Conservation (phyloP, 108 stramenopile genomes). For the Asterionellopsis glacialis region DNA sequence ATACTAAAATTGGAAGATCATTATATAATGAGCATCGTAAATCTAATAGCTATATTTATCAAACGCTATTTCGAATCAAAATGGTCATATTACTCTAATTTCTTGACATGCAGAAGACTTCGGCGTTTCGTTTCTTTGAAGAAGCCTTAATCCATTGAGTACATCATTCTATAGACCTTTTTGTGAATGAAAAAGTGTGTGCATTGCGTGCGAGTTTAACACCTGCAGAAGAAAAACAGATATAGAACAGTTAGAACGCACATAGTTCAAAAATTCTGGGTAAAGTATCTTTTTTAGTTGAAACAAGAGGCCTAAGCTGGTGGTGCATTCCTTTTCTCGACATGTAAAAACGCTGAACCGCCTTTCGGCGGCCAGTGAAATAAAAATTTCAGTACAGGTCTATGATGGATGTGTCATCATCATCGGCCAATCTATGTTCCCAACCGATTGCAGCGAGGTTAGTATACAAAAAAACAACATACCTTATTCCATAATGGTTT, state of each 20-base stretch:
- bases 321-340: constrained; percentile 61
- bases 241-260: background rate
- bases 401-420: constrained; percentile 11
- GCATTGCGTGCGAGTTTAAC: background rate
- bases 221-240: background rate
- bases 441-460: background rate
- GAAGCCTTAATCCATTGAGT: no score
- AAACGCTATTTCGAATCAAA: no score
- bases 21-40: background rate
- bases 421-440: background rate
- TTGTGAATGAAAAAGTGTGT: background rate
- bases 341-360: constrained; percentile 17
- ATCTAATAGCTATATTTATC: no score
- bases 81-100: no score
- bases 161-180: background rate
- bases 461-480: background rate
- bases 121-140: no score
- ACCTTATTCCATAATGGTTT: constrained; percentile 1
- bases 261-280: background rate
- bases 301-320: constrained; percentile 36
- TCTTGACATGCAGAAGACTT: no score
- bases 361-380: constrained; percentile 2
- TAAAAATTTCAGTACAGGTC: constrained; percentile 6
- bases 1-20: background rate
- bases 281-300: background rate